Evolutionary conservation across 352 stramenopile genomes (phyloP).

Genomic region (Lagenidium giganteum): DNA sequence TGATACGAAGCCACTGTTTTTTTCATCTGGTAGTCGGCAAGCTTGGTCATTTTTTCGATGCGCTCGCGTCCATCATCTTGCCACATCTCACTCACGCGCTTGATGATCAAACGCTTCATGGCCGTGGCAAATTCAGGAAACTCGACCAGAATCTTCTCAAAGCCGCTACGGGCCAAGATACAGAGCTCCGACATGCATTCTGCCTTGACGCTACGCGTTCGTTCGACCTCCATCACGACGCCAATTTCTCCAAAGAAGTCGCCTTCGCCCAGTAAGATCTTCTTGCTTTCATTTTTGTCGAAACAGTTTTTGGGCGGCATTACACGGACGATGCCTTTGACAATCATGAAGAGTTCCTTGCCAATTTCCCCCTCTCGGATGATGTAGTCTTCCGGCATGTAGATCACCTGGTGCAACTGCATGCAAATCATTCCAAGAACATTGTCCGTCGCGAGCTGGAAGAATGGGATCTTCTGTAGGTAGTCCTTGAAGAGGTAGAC

Average conservation of each 20-base stretch:
- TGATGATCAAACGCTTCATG: slow-evolving; percentile 71
- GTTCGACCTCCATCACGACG: slow-evolving; percentile 63
- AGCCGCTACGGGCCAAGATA: slow-evolving; percentile 48
- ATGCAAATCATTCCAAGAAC: slow-evolving; percentile 71
- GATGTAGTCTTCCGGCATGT: slow-evolving; percentile 60
- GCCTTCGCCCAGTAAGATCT: slow-evolving; percentile 53
- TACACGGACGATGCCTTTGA: slow-evolving; percentile 60
- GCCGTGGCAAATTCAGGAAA: slow-evolving; percentile 64
- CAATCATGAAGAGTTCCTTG: slow-evolving; percentile 68
- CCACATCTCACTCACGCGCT: slow-evolving; percentile 63
- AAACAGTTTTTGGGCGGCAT: slow-evolving; percentile 32
- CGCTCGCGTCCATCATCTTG: slow-evolving; percentile 25
- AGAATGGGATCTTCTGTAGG: slow-evolving; percentile 64
- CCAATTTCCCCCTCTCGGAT: slow-evolving; percentile 62
- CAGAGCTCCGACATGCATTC: slow-evolving; percentile 65
- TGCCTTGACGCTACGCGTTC: slow-evolving; percentile 54
- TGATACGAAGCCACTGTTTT: slow-evolving; percentile 29
- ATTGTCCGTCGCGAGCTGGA: slow-evolving; percentile 53
- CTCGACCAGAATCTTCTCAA: slow-evolving; percentile 66
- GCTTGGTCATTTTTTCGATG: slow-evolving; percentile 62
- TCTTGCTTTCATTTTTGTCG: slow-evolving; percentile 18
- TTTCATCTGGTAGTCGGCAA: slow-evolving; percentile 64
- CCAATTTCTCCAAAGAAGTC: slow-evolving; percentile 68
- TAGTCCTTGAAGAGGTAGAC: slow-evolving; percentile 73
- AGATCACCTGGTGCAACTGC: slow-evolving; percentile 59